Conservation (phyloP, 2,329 filamentous ascomycete genomes). For the Lecanoromycetidae sp. region DNA sequence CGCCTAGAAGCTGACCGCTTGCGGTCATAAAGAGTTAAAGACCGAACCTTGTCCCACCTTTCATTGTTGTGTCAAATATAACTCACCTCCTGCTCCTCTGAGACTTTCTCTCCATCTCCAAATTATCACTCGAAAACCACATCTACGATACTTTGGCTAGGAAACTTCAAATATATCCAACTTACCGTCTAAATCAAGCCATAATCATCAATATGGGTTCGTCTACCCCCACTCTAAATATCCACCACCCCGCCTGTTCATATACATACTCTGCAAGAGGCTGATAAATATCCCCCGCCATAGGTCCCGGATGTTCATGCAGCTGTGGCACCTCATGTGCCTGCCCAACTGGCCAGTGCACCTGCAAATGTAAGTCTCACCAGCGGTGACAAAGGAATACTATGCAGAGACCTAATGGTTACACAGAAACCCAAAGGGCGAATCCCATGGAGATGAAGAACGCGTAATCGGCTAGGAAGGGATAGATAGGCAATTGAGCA, state of each 20-base stretch:
- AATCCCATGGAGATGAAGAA: neutral
- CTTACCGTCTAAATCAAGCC: neutral
- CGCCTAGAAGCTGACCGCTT: no score
- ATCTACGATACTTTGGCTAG: neutral
- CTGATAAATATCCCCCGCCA: neutral
- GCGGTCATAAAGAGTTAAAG: no score
- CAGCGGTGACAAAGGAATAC: neutral
- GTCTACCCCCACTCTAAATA: neutral
- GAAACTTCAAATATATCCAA: neutral
- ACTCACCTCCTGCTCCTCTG: neutral
- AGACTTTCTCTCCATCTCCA: neutral
- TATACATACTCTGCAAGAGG: neutral
- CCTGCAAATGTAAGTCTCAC: conserved; percentile 16
- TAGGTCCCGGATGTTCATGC: conserved; percentile 18
- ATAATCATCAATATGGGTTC: conserved; percentile 3
- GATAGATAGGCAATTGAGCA: neutral
- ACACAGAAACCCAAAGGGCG: neutral
- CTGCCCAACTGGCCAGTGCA: conserved; percentile 18
- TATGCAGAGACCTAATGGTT: neutral
- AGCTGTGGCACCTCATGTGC: conserved; percentile 19
- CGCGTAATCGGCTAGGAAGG: no score
- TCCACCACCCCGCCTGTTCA: neutral
- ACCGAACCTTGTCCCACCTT: neutral
- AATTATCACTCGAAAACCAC: neutral
- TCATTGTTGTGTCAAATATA: neutral